These are phyloP conservation scores for Theileria annulata DNA, from an alignment of 169 alveolate species.

Conservation along the genomic window DNA sequence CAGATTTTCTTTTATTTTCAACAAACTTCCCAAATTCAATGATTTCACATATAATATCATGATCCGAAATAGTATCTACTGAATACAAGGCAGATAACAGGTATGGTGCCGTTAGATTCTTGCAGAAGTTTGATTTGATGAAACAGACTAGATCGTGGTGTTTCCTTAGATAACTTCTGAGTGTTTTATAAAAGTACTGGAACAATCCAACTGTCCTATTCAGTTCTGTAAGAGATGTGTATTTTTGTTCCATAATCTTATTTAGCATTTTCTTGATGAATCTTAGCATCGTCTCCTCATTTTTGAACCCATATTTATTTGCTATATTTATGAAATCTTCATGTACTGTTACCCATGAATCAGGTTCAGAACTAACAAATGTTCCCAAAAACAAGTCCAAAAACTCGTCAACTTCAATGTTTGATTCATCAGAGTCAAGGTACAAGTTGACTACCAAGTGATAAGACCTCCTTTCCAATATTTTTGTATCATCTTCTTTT, in stretches of 20 bases:
- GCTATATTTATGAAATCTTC: not conserved
- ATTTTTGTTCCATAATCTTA: not conserved
- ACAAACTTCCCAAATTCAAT: not conserved
- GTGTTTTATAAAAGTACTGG: constrained; percentile 4
- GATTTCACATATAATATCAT: not conserved
- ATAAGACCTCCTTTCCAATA: not conserved
- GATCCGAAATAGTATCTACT: not conserved
- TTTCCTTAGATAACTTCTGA: not conserved
- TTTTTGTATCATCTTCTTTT: not conserved
- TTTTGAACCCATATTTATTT: not conserved
- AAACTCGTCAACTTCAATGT: not conserved
- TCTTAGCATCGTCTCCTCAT: not conserved
- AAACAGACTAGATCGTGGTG: not conserved
- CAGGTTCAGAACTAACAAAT: not conserved
- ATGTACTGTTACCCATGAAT: not conserved
- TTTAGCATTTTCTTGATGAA: not conserved
- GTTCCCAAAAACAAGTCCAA: not conserved
- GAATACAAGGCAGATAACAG: not conserved
- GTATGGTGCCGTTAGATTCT: constrained; percentile 6
- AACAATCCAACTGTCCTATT: not conserved
- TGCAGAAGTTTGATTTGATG: not conserved
- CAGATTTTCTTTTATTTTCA: not conserved
- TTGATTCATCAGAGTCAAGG: not conserved
- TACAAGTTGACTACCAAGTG: not conserved
- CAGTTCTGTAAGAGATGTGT: not conserved